Percentiles rank a stretch among this genome's conserved stretches.
Conservation (phyloP, 805 yeast species). For the Hanseniaspora meyeri region DNA sequence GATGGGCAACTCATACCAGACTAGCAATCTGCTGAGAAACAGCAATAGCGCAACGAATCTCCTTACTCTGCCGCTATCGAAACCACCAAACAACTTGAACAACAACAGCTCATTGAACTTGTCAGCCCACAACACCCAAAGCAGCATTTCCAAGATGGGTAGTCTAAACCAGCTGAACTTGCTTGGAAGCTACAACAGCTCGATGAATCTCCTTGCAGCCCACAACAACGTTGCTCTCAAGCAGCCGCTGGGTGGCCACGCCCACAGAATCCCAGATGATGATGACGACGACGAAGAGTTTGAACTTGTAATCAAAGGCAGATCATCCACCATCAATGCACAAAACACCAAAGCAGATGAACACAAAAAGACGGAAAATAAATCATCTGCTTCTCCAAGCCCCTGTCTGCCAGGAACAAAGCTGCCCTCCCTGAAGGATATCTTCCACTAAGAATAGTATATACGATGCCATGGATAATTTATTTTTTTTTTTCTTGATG, state of each 20-base stretch:
- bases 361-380: neutral
- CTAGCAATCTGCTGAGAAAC: neutral
- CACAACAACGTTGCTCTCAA: neutral
- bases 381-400: neutral
- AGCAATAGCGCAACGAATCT: neutral
- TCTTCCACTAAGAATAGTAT: neutral
- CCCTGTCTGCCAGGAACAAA: neutral
- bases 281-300: neutral
- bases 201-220: neutral
- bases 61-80: neutral
- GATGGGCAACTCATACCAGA: neutral
- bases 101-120: neutral
- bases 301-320: neutral
- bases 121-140: neutral
- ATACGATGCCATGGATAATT: neutral
- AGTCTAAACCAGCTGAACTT: neutral
- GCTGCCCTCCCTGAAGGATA: conserved; percentile 8
- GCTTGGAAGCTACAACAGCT: neutral
- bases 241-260: neutral
- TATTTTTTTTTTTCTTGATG: too few relatives aligned
- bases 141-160: neutral
- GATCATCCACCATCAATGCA: neutral
- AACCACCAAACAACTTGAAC: neutral
- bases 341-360: neutral
- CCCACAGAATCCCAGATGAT: neutral